Conservation (phyloP, 2,329 filamentous ascomycete genomes). For the Fusarium tuaranense region DNA sequence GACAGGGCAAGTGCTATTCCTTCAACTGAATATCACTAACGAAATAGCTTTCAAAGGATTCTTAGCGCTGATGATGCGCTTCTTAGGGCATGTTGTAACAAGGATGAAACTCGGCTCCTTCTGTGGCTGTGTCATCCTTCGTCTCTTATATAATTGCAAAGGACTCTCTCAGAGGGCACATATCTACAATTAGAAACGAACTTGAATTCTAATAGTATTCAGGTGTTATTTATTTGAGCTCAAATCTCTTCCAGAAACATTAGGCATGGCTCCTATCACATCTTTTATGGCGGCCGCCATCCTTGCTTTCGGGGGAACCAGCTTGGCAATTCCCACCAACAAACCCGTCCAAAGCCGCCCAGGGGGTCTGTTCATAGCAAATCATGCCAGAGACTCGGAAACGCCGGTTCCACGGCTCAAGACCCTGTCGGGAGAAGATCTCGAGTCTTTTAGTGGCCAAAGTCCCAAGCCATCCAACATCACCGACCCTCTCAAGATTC, state of each 20-base stretch:
- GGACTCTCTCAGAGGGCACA: not conserved
- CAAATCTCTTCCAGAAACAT: not conserved
- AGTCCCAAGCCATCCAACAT: not conserved
- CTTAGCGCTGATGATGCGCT: not conserved
- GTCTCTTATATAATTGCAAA: not conserved
- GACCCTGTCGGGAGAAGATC: not conserved
- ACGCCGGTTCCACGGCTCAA: not conserved
- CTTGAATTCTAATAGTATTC: not conserved
- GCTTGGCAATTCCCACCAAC: not conserved
- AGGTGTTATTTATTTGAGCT: not conserved
- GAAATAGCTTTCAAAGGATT: not conserved
- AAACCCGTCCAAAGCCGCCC: not conserved
- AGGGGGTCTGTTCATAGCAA: not conserved
- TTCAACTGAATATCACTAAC: not conserved
- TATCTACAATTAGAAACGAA: not conserved
- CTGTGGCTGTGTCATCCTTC: not conserved
- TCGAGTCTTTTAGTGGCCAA: not conserved
- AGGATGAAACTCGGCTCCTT: not conserved
- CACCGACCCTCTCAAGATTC: not conserved
- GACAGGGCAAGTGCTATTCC: not conserved
- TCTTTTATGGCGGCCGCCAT: not conserved
- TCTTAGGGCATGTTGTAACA: not conserved
- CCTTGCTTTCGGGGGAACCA: not conserved
- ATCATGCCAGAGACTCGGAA: not conserved
- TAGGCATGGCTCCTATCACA: not conserved